phyloP scores from a whole-genome alignment of 352 stramenopile species.

The Lagenidium giganteum region DNA sequence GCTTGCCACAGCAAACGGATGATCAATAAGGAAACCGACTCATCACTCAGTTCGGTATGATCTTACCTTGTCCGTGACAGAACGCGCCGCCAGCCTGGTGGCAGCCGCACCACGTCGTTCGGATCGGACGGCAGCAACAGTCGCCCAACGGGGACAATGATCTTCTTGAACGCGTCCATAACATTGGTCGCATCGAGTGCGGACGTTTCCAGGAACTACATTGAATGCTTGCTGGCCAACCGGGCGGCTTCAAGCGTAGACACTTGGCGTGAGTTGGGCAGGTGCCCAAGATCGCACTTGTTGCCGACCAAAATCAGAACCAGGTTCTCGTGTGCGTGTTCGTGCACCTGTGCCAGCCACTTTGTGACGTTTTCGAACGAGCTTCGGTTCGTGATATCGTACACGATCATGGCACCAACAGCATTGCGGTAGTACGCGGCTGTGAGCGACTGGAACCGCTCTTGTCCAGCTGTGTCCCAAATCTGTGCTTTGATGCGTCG shows the following conservation, averaged over 20 bases:
- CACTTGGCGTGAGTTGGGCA: constrained; percentile 72
- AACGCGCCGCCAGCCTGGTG: constrained; percentile 71
- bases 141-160: constrained; percentile 80
- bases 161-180: constrained; percentile 83
- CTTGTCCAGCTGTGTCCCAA: constrained; percentile 86
- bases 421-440: constrained; percentile 90
- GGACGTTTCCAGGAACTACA: constrained; percentile 87
- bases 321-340: constrained; percentile 79
- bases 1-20: not conserved
- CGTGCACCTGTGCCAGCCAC: constrained; percentile 77
- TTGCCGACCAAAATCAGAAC: constrained; percentile 84
- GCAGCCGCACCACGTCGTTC: constrained; percentile 61
- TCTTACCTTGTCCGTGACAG: constrained; percentile 61
- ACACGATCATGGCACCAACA: constrained; percentile 89
- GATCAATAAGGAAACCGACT: not conserved
- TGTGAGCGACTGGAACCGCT: constrained; percentile 90
- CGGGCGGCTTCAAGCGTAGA: constrained; percentile 82
- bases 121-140: constrained; percentile 60
- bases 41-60: not conserved
- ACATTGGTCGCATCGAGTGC: constrained; percentile 84
- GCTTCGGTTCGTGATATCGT: constrained; percentile 87
- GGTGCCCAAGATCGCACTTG: constrained; percentile 82
- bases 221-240: constrained; percentile 72
- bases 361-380: constrained; percentile 79
- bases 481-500: constrained; percentile 85